Evolutionary conservation across 208 protist genomes (phyloP).

Genomic region (Wallacemonas collosoma): DNA sequence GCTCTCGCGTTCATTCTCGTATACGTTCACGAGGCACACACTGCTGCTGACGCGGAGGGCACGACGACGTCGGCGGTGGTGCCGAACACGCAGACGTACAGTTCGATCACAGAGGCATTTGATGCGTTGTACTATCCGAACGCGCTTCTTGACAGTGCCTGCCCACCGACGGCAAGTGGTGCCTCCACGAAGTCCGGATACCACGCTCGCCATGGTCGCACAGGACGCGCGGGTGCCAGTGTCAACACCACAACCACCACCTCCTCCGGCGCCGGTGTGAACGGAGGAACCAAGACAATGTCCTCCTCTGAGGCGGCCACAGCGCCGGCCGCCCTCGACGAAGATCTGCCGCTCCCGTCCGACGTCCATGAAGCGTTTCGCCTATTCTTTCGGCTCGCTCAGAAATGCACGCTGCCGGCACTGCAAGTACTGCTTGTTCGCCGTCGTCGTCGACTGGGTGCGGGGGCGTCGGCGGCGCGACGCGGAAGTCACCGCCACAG

Average conservation of each 20-base stretch:
- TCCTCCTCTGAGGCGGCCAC: not conserved
- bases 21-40: not conserved
- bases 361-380: slow-evolving; percentile 19
- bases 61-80: not conserved
- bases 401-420: slow-evolving; percentile 13
- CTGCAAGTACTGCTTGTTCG: not conserved
- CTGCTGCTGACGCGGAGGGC: not conserved
- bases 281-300: no score
- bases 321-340: not conserved
- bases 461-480: not conserved
- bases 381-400: slow-evolving; percentile 9
- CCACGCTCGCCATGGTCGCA: not conserved
- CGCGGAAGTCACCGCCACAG: no score
- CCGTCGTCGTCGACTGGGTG: slow-evolving; percentile 1
- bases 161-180: not conserved
- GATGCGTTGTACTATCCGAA: not conserved
- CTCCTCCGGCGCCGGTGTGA: no score
- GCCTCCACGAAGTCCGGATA: no score
- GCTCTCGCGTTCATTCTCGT: slow-evolving; percentile 2
- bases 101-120: slow-evolving; percentile 8
- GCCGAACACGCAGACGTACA: slow-evolving; percentile 9
- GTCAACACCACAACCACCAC: not conserved
- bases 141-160: not conserved
- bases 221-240: not conserved
- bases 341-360: slow-evolving; percentile 15